Evolutionary conservation across 345 rosid species (phyloP).

Genomic region (Draba incana): DNA sequence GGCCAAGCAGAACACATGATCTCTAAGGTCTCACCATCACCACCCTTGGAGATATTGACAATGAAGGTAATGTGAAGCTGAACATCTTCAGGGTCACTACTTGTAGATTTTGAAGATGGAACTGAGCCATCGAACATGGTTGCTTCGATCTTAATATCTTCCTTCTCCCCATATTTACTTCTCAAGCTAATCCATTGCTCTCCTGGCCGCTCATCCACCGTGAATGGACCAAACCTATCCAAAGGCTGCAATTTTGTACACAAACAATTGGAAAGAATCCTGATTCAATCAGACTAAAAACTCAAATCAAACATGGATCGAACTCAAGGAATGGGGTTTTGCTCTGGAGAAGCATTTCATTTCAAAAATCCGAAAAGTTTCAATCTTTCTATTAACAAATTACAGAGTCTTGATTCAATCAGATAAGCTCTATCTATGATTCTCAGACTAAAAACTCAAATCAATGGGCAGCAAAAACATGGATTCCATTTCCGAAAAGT

Average conservation of each 20-base stretch:
- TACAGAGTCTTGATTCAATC: not conserved
- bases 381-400: too few relatives aligned
- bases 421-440: not conserved
- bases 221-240: slow-evolving; percentile 55
- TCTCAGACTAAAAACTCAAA: not conserved
- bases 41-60: slow-evolving; percentile 67
- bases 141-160: slow-evolving; percentile 79
- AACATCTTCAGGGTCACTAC: slow-evolving; percentile 42
- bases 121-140: slow-evolving; percentile 81
- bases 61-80: slow-evolving; percentile 68
- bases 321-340: too few relatives aligned
- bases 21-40: slow-evolving; percentile 56
- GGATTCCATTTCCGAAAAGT: slow-evolving; percentile 6
- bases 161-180: slow-evolving; percentile 62
- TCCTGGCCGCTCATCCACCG: slow-evolving; percentile 67
- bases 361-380: too few relatives aligned
- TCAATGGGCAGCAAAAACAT: not conserved
- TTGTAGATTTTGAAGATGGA: slow-evolving; percentile 49
- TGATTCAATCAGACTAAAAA: not conserved
- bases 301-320: not conserved
- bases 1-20: slow-evolving; percentile 88
- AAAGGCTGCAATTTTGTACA: slow-evolving; percentile 52
- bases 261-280: too few relatives aligned
- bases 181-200: slow-evolving; percentile 82
- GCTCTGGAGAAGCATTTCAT: too few relatives aligned